Percentiles rank a stretch among this genome's conserved stretches.
Conservation (phyloP, 805 yeast genomes). For the Starmera amethionina region DNA sequence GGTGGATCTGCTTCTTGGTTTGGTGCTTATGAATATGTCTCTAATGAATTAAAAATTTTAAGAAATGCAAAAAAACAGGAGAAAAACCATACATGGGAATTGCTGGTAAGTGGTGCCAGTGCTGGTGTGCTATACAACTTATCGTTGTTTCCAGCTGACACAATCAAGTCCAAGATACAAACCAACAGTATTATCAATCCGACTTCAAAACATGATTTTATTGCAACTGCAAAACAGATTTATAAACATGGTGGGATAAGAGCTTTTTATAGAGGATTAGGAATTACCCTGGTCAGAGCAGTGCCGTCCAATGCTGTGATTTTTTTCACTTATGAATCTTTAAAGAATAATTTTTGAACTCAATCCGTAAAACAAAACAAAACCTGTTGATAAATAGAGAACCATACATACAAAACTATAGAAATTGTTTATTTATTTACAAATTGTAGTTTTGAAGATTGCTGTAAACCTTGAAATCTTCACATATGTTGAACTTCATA, state of each 20-base stretch:
- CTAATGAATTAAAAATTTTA: slow-evolving; percentile 25
- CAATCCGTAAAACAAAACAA: too few species aligned
- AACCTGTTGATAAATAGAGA: too few species aligned
- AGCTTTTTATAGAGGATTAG: slow-evolving; percentile 77
- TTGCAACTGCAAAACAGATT: slow-evolving; percentile 29
- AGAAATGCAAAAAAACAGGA: slow-evolving; percentile 21
- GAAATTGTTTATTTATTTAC: too few species aligned
- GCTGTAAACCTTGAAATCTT: too few species aligned
- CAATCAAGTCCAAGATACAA: slow-evolving; percentile 82
- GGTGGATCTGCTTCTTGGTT: slow-evolving; percentile 94
- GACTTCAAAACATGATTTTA: slow-evolving; percentile 20
- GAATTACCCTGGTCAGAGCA: slow-evolving; percentile 72
- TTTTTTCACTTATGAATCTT: slow-evolving; percentile 66
- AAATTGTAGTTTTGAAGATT: too few species aligned
- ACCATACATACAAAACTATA: too few species aligned
- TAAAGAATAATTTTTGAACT: slow-evolving; percentile 27
- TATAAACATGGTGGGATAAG: slow-evolving; percentile 47
- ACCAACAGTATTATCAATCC: slow-evolving; percentile 33
- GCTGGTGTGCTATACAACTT: slow-evolving; percentile 82
- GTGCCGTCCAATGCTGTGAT: slow-evolving; percentile 87
- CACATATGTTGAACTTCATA: too few species aligned
- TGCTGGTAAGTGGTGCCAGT: slow-evolving; percentile 68
- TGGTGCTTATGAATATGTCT: slow-evolving; percentile 67
- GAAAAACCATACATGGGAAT: slow-evolving; percentile 35
- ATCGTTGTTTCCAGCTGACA: slow-evolving; percentile 81